A percentile compares a stretch with the other conserved stretches of the same genome.
Conservation (phyloP, 768 basidiomycete species). For the Postia placenta region DNA sequence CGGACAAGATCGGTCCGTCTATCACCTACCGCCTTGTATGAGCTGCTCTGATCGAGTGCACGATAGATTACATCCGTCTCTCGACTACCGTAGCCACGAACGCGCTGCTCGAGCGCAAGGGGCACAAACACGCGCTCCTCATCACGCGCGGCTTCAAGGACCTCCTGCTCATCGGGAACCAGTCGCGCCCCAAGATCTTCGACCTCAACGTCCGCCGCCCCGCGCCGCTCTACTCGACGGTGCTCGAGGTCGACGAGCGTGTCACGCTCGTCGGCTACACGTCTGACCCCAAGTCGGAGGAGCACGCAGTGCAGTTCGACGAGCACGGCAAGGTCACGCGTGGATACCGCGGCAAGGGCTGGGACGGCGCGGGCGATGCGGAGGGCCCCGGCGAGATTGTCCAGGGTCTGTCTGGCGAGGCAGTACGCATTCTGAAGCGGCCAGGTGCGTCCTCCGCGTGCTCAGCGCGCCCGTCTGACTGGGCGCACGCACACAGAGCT, state of each 20-base stretch:
- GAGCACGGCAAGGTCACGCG: conserved; percentile 58
- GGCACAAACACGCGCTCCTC: conserved; percentile 83
- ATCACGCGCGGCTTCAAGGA: conserved; percentile 92
- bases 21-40: neutral
- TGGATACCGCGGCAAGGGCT: conserved; percentile 72
- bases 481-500: too few relatives aligned
- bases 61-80: conserved; percentile 78
- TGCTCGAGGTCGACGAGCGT: conserved; percentile 81
- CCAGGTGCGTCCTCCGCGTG: conserved; percentile 61
- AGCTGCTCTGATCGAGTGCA: neutral
- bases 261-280: conserved; percentile 94
- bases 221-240: conserved; percentile 67
- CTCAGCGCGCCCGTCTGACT: too few relatives aligned
- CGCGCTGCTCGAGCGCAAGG: conserved; percentile 91
- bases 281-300: conserved; percentile 76
- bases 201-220: conserved; percentile 86
- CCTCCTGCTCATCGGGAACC: conserved; percentile 89
- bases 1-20: conserved; percentile 68
- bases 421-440: conserved; percentile 72
- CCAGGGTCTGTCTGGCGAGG: conserved; percentile 80
- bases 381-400: conserved; percentile 82
- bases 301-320: conserved; percentile 72
- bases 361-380: conserved; percentile 63
- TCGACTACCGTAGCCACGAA: conserved; percentile 97
- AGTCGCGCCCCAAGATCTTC: conserved; percentile 91